Base-by-base conservation (phyloP, 352 stramenopile species). In the Phytopythium boreale region DNA sequence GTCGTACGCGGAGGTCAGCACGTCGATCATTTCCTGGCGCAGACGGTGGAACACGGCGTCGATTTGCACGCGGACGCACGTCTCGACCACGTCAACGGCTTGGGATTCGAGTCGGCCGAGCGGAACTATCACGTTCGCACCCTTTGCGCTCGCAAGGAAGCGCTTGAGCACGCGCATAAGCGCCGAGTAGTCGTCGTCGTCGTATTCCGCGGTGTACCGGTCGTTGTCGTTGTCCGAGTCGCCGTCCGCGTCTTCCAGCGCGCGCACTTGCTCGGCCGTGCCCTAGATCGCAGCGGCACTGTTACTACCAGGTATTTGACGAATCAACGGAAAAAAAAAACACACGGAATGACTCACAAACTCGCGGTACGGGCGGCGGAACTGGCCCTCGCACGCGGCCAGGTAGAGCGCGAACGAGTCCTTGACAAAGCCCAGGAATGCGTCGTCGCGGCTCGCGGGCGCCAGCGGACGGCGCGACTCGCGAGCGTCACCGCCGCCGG, bases 151-250 rank as follows among this genome's bases (percentile, higher is more conserved):
- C 5, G 78, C 67, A 12, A 93, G 69, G 70, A 93, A 92, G 46
- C 83, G 64, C 62, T 92, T 91, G 53, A 95, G 75, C 57, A 92
- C 82, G 56, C 76, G 83, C 87, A 95, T 93, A 51, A 95, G 77
- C 37, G 89, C 77, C 63, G 89, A 82, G 49, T 93, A 95, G 46
- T 90, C 79, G 34, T 84, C 85, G n/a, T 80, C 59, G 9, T 65
- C 66, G 2, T 70, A 71, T 7, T 62, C 58, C 29, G 50, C 67
- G 52, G 88, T 75, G 29, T 84, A 84, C 20, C 76, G 66, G n/a
- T 74, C 59, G 11, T 66, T 64, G 4, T 70, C 72, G 7, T 61
- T 60, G 24, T 56, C 65, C 19, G 75, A 20, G 22, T 77, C 63
- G 10, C 69, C 67, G 41, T 74, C 46, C 20, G 72, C 43, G 6